Base-by-base conservation (phyloP, 345 rosid genomes). In the Conringia planisiliqua region DNA sequence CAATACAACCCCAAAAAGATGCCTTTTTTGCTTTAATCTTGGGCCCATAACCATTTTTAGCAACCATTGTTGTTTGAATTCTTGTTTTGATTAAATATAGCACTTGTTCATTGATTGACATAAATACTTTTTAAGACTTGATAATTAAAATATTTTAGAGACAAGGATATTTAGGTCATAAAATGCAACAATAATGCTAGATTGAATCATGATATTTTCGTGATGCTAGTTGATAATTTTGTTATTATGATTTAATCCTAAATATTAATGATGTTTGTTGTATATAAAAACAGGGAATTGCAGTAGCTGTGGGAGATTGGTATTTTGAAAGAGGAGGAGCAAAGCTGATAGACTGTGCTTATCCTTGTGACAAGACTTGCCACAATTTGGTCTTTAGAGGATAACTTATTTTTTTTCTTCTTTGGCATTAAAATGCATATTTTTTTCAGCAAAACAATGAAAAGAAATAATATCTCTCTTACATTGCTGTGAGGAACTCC, bases 301-400 rank as follows among this genome's bases (percentile, higher is more conserved):
- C 99, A 29, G 78, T 86, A 52, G 90, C 97, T 10, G 98, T 92
- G 38, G 97, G 96, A 75, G 97, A 92, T 70, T 95, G 99, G 99
- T 92, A 86, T 75, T 95, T 92, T 16, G 92, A 83, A 7, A 85
- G 96, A 22, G 78, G 93, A 18, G 72, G 66, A 2, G 82, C 80
- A n/a, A 89, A 85, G 86, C 79, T 80, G 9, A 78, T 92, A 10
- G 99, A 90, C 52, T 95, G 97, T 32, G 80, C 99, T 4, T 95
- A 90, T 74, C 97, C 97, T 61, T 92, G 99, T 32, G 99, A 95
- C 80, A 86, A 76, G 18, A 89, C 88, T 66, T 95, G 99, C 80
- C 97, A 92, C 84, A 90, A 92, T 85, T 85, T 95, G 46, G 87
- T 95, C 27, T 95, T 95, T 84, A 82, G 61, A 71, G 66, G 54